Percentiles rank a stretch among this genome's conserved stretches.
phyloP scores from a whole-genome alignment of 129 eudicot genomes.

The Flaveria trinervia region DNA sequence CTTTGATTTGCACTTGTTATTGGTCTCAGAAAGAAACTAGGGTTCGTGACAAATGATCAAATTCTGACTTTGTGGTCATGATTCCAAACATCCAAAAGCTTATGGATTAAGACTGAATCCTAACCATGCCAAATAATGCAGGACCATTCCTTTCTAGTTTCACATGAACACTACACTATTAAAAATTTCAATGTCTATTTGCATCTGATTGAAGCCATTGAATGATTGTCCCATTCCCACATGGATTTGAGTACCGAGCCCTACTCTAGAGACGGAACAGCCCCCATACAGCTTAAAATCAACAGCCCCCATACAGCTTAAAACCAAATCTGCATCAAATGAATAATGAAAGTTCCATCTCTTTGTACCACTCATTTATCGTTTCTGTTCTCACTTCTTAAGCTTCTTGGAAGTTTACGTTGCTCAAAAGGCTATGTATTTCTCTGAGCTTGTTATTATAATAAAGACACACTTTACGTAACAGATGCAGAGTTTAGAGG shows the following conservation, averaged over 20 bases:
- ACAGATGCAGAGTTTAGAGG: constrained; percentile 95
- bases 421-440: too few relatives aligned
- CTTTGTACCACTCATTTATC: neutral
- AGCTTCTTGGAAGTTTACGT: constrained; percentile 5
- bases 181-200: neutral
- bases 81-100: constrained; percentile 17
- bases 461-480: constrained; percentile 25
- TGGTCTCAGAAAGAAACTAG: constrained; percentile 3
- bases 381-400: neutral
- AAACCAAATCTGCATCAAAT: neutral
- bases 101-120: constrained; percentile 19
- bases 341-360: neutral
- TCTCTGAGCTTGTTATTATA: neutral
- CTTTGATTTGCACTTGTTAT: neutral
- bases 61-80: neutral
- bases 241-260: too few relatives aligned
- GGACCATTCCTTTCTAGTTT: constrained; percentile 18
- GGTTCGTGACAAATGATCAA: neutral
- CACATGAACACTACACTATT: constrained; percentile 4
- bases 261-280: neutral
- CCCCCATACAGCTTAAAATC: constrained; percentile 9
- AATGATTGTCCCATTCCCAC: neutral
- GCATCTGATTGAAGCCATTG: neutral
- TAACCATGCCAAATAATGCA: constrained; percentile 17
- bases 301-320: constrained; percentile 4